Conservation (phyloP, 2,329 filamentous ascomycete species). For the Falciphora oryzae region DNA sequence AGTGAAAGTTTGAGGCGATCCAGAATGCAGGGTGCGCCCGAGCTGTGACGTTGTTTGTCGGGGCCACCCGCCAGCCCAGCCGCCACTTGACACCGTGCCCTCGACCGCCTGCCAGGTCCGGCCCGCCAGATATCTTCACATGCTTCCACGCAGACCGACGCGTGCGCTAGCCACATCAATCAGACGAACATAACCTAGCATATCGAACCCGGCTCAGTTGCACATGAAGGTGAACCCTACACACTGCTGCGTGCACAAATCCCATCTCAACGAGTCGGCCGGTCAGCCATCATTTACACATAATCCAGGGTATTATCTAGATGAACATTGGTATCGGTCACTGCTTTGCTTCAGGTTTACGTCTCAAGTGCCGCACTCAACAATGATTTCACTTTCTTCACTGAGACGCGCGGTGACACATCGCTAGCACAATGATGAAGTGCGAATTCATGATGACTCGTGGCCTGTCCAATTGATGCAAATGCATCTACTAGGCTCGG, state of each 20-base stretch:
- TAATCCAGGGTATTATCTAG: neutral
- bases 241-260: neutral
- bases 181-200: neutral
- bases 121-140: neutral
- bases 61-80: neutral
- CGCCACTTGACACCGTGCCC: neutral
- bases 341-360: too few relatives aligned
- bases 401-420: neutral
- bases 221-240: neutral
- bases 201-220: neutral
- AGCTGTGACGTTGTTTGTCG: conserved; percentile 1
- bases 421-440: neutral
- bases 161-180: neutral
- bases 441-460: neutral
- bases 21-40: neutral
- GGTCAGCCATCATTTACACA: neutral
- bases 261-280: neutral
- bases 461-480: neutral
- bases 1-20: neutral
- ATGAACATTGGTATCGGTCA: neutral
- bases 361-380: neutral
- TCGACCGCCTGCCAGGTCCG: neutral
- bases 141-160: neutral
- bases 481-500: neutral
- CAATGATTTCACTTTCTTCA: neutral